Evolutionary conservation across 1,139 yeast species (phyloP), one percentile per base, ranked within the genome.

Genomic region (Hyphopichia pseudoburtonii): DNA sequence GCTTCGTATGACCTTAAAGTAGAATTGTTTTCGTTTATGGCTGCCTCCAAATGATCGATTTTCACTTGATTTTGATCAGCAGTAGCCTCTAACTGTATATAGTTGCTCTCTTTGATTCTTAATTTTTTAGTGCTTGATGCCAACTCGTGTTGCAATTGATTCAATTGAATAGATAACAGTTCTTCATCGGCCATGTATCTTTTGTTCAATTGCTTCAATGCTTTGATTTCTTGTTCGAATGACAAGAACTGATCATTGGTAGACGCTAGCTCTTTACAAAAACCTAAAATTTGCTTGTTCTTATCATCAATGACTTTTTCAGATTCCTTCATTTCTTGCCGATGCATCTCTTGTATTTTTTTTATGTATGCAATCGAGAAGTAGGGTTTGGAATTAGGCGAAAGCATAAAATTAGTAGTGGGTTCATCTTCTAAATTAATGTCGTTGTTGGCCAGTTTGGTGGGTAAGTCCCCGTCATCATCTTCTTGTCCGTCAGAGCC

Each of bases 341-440:
- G 44, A 35, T 62, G 59, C 8, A 56, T 56, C 7, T 44, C 38
- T 40, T 63, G 66, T 35, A 67, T 51, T 33, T 56, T 54, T 29
- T 55, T 50, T n/a, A 67, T 49, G 34, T 65, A 64, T 17, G 56
- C 53, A 17, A 58, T 44, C 1, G 73, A 60, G 36, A 64, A 67
- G 2, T 63, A 56, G 1, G 72, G 71, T 35, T 62, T 65, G 4
- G 70, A 64, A 38, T 62, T 62, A 12, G 69, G 68, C 1, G 70
- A 61, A 55, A 57, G 51, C 22, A 60, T 44, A 37, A 63, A 57
- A 43, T 62, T 61, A 25, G 58, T 55, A 1, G 69, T 62, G 1
- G 66, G 64, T 37, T 63, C 63, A 35, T 53, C 44, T 10, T 43
- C 51, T n/a, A n/a, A n/a, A n/a, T n/a, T n/a, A 12, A 46, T 30